Conservation (phyloP, 2,329 filamentous ascomycete species). For the Alternaria conjuncta region DNA sequence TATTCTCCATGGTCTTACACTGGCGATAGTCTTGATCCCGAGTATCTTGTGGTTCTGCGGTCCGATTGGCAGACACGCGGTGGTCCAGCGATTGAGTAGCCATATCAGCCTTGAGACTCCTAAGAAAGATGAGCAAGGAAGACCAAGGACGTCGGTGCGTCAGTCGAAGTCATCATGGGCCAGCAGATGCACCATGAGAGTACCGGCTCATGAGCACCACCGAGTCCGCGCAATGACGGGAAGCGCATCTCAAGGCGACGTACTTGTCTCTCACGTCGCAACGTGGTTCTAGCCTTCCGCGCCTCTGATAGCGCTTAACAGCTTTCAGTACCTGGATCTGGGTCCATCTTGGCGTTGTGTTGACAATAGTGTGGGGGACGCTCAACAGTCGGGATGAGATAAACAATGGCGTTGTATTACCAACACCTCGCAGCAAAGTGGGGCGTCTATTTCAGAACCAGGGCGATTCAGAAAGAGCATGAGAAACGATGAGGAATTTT, state of each 20-base stretch:
- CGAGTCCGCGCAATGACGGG: background rate
- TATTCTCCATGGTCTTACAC: background rate
- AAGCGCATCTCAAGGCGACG: conserved; percentile 14
- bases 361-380: background rate
- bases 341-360: conserved; percentile 23
- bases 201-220: background rate
- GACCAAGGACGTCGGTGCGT: background rate
- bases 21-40: background rate
- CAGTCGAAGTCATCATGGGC: background rate
- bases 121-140: conserved; percentile 12
- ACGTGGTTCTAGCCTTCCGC: conserved; percentile 15
- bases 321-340: conserved; percentile 16
- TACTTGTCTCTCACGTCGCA: conserved; percentile 14
- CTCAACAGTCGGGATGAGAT: background rate
- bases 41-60: background rate
- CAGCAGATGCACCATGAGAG: conserved; percentile 1
- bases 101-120: conserved; percentile 1
- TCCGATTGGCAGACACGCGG: background rate
- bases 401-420: background rate
- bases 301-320: conserved; percentile 22
- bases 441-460: background rate
- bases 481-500: background rate
- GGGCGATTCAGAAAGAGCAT: background rate
- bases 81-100: background rate
- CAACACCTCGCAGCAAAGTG: background rate